Conservation (phyloP, 2,329 filamentous ascomycete species). For the Rhynchosporium agropyri region DNA sequence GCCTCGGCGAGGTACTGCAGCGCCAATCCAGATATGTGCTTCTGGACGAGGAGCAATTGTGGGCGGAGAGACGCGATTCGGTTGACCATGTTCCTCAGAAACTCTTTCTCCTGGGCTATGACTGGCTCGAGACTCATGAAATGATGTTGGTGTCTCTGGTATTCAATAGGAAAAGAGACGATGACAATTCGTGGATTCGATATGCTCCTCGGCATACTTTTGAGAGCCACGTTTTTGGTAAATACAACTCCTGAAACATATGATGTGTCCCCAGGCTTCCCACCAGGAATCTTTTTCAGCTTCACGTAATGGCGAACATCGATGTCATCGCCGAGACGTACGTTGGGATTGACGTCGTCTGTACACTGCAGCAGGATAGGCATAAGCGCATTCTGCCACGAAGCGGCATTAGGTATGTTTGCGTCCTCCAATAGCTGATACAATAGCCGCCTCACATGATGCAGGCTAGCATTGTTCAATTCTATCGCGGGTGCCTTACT, state of each 20-base stretch:
- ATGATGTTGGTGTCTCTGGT: slow-evolving; percentile 87
- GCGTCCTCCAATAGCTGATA: slow-evolving; percentile 81
- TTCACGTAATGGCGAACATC: slow-evolving; percentile 98
- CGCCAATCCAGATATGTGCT: slow-evolving; percentile 88
- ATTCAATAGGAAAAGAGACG: slow-evolving; percentile 93
- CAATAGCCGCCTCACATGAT: slow-evolving; percentile 84
- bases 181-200: slow-evolving; percentile 84
- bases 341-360: slow-evolving; percentile 91
- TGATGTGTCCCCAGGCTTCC: slow-evolving; percentile 85
- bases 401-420: slow-evolving; percentile 68
- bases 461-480: slow-evolving; percentile 82
- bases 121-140: slow-evolving; percentile 99
- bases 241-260: slow-evolving; percentile 98
- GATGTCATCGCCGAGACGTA: slow-evolving; percentile 89
- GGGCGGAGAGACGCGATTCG: slow-evolving; percentile 85
- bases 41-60: slow-evolving; percentile 86
- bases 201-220: slow-evolving; percentile 92
- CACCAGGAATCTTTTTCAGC: slow-evolving; percentile 92
- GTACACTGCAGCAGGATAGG: slow-evolving; percentile 90
- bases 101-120: slow-evolving; percentile 95
- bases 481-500: slow-evolving; percentile 75
- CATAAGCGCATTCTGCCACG: slow-evolving; percentile 88
- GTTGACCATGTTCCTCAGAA: slow-evolving; percentile 86
- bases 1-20: slow-evolving; percentile 85
- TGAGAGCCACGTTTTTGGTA: slow-evolving; percentile 93